Evolutionary conservation across 257 asterid genomes (phyloP), one percentile per base, ranked within the genome.

Genomic region (Jacaranda copaia): DNA sequence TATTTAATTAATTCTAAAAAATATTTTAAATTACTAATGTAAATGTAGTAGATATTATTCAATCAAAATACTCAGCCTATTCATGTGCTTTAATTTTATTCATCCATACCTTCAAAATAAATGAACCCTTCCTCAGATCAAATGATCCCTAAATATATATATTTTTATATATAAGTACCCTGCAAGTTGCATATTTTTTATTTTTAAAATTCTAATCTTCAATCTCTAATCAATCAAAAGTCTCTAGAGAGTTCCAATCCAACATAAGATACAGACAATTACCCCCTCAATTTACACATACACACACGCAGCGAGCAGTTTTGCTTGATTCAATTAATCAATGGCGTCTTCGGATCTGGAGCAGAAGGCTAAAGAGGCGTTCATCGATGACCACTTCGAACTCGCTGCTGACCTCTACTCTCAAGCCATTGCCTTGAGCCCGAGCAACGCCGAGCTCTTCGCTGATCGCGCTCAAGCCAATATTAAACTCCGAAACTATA

Each of bases 391-490:
- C 89, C 94, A 92, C 85, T 94, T 94, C 83, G 97, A 92, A 49
- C 93, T 94, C 16, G 98, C 98, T 80, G 90, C 88, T 88, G 97
- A 94, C 88, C 96, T 94, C 49, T 94, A 94, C 81, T 73, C 96
- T 49, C 92, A 90, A 77, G 98, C 98, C 81, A 92, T 94, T 72
- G 67, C 87, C 8, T 39, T 88, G 45, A 83, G 70, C 84, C 97
- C 98, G 38, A 81, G 19, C 79, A 82, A 82, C 83, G 89, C 97
- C 39, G 96, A 90, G 70, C 97, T 94, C 71, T 90, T 79, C 82
- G 92, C 89, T 19, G 97, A 90, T 86, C 97, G 98, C 46, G 94
- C 98, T 69, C 98, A 94, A 65, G 97, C 98, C 81, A 90, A 92
- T 64, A 90, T 90, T 79, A 94, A 92, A 57, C 94, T 90, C 83